A percentile compares a stretch with the other conserved stretches of the same genome.
These are phyloP conservation scores for Candida tallmaniae DNA, from an alignment of 805 yeast genomes.

Conservation along the genomic window DNA sequence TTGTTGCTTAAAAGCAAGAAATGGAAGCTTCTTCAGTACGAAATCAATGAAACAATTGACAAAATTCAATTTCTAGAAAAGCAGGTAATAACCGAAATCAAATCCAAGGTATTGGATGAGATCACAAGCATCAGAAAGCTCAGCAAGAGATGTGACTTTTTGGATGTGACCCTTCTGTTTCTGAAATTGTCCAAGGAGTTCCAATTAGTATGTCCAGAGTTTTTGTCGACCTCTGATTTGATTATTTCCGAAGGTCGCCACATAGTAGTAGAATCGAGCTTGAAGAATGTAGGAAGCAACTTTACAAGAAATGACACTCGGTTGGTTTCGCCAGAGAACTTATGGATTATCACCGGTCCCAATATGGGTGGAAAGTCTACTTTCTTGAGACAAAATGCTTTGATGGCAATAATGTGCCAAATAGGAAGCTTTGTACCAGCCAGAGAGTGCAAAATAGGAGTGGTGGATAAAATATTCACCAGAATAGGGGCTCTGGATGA, in stretches of 20 bases:
- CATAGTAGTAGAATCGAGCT: slow-evolving; percentile 76
- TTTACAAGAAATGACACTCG: slow-evolving; percentile 43
- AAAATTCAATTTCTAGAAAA: slow-evolving; percentile 55
- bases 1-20: slow-evolving; percentile 42
- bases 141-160: slow-evolving; percentile 50
- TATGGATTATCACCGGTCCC: slow-evolving; percentile 75
- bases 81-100: slow-evolving; percentile 45
- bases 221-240: slow-evolving; percentile 44
- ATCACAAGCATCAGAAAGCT: slow-evolving; percentile 46
- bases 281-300: slow-evolving; percentile 42
- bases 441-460: slow-evolving; percentile 49
- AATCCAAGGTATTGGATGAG: slow-evolving; percentile 39
- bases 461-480: slow-evolving; percentile 74
- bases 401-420: slow-evolving; percentile 60
- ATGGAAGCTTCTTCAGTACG: slow-evolving; percentile 54
- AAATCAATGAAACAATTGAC: slow-evolving; percentile 41
- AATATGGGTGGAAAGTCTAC: slow-evolving; percentile 89
- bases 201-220: slow-evolving; percentile 59
- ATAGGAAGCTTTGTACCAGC: slow-evolving; percentile 73
- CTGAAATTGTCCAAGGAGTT: slow-evolving; percentile 67
- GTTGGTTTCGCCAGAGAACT: slow-evolving; percentile 11
- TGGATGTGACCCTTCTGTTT: slow-evolving; percentile 74
- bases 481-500: slow-evolving; percentile 87
- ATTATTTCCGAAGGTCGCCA: slow-evolving; percentile 71
- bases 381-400: slow-evolving; percentile 68